Evolutionary conservation across 2,329 filamentous ascomycete genomes (phyloP).

Genomic region (Xylaria polymorpha): DNA sequence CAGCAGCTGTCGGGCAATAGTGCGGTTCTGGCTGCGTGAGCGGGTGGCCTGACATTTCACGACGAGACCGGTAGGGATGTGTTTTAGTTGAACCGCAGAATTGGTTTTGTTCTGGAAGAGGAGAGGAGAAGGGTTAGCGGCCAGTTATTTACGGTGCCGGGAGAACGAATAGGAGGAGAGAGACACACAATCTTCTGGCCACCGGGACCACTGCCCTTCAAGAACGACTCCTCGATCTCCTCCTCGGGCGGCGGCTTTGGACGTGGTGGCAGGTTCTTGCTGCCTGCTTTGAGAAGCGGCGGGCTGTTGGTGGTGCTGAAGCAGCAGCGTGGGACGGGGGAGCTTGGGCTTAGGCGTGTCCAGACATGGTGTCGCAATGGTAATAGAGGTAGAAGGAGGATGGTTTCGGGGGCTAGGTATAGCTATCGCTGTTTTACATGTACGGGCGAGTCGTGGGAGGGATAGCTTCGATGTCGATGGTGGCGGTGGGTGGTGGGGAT

Average conservation of each 20-base stretch:
- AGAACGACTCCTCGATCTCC: constrained; percentile 85
- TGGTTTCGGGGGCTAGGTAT: not conserved
- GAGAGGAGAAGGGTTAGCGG: constrained; percentile 2
- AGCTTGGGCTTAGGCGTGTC: not conserved
- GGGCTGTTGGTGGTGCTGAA: constrained; percentile 51
- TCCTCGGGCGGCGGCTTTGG: constrained; percentile 77
- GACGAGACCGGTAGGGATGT: constrained; percentile 89
- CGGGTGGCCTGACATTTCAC: constrained; percentile 95
- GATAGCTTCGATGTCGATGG: constrained; percentile 26
- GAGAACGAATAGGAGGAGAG: not conserved
- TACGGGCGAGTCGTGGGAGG: not conserved
- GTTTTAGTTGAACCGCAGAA: constrained; percentile 92
- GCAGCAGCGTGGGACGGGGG: constrained; percentile 5
- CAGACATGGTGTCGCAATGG: not conserved
- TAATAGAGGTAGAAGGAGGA: no score
- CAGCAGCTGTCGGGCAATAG: constrained; percentile 81
- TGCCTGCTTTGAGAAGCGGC: constrained; percentile 55
- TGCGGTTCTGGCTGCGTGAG: constrained; percentile 86
- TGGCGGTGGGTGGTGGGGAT: constrained; percentile 1
- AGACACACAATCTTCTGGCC: constrained; percentile 88
- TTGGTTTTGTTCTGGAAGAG: constrained; percentile 86
- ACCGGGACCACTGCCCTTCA: constrained; percentile 92
- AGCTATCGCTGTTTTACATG: not conserved
- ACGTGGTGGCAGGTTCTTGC: constrained; percentile 74
- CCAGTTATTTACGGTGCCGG: not conserved